A percentile compares a stretch with the other conserved stretches of the same genome.
These are phyloP conservation scores for Candida sp. DNA, from an alignment of 1,139 yeast species.

Conservation along the genomic window DNA sequence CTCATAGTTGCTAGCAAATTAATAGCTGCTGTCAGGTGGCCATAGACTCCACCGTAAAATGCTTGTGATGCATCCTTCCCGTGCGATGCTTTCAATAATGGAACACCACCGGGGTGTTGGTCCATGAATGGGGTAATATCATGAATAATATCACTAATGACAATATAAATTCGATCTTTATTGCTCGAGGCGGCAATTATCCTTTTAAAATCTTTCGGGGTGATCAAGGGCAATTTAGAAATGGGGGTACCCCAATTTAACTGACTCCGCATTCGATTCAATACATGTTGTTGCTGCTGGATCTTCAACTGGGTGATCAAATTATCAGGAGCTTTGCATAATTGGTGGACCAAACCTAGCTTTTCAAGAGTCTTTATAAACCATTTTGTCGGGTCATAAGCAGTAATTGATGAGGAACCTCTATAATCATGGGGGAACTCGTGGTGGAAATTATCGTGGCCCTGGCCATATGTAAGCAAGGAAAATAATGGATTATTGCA, in stretches of 20 bases:
- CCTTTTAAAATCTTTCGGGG: constrained; percentile 47
- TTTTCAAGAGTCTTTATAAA: constrained; percentile 37
- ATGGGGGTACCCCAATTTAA: constrained; percentile 79
- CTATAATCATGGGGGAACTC: constrained; percentile 72
- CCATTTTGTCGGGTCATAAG: constrained; percentile 71
- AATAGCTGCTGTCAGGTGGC: constrained; percentile 71
- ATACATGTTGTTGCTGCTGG: constrained; percentile 62
- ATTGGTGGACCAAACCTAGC: constrained; percentile 37
- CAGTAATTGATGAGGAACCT: constrained; percentile 43
- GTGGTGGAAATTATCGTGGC: constrained; percentile 66
- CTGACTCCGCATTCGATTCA: constrained; percentile 59
- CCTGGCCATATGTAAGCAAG: constrained; percentile 61
- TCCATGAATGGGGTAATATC: constrained; percentile 71
- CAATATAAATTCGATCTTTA: constrained; percentile 38
- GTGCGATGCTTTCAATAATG: constrained; percentile 56
- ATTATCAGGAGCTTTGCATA: constrained; percentile 41
- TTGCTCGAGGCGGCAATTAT: constrained; percentile 33
- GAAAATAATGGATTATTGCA: constrained; percentile 50
- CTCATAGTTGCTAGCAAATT: constrained; percentile 74
- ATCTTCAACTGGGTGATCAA: constrained; percentile 54
- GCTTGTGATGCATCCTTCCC: constrained; percentile 75
- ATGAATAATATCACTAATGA: constrained; percentile 58
- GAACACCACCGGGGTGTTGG: constrained; percentile 72
- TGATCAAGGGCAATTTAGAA: constrained; percentile 56
- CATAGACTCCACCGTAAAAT: constrained; percentile 72